These are phyloP conservation scores for Kodamaea suecica DNA, from an alignment of 1,139 yeast species.

Conservation along the genomic window DNA sequence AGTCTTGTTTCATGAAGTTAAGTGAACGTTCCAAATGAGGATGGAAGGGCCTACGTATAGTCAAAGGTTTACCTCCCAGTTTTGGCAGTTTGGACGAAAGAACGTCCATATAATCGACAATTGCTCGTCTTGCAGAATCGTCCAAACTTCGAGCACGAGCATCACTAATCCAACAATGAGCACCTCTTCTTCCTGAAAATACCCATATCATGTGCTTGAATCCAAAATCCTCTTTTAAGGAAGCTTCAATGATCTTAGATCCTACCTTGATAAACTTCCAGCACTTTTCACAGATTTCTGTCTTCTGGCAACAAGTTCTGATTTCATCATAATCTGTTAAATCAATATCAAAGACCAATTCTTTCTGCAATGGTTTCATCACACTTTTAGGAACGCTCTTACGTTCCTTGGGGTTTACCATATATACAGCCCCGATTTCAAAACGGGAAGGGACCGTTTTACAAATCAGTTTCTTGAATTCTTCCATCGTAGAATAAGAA, in stretches of 20 bases:
- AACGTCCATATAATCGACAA: conserved; percentile 81
- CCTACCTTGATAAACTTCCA: conserved; percentile 96
- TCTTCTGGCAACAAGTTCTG: conserved; percentile 89
- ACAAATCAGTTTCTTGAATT: conserved; percentile 72
- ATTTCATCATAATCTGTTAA: conserved; percentile 93
- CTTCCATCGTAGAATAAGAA: conserved; percentile 64
- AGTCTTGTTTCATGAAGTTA: conserved; percentile 59
- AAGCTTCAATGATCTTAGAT: conserved; percentile 65
- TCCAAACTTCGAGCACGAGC: conserved; percentile 69
- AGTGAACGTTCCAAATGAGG: conserved; percentile 82
- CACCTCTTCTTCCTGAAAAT: conserved; percentile 98
- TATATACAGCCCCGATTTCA: conserved; percentile 91
- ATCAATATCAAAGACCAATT: conserved; percentile 94
- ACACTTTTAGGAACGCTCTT: conserved; percentile 76
- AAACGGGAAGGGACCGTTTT: conserved; percentile 83
- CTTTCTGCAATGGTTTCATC: conserved; percentile 79
- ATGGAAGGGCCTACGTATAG: conserved; percentile 76
- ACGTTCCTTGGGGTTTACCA: conserved; percentile 81
- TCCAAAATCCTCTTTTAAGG: conserved; percentile 85
- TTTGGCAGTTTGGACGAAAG: conserved; percentile 49
- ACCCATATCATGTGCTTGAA: conserved; percentile 89
- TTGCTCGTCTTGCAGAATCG: conserved; percentile 70
- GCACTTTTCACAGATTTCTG: conserved; percentile 82
- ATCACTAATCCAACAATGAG: conserved; percentile 98
- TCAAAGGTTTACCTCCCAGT: conserved; percentile 42